Base-by-base conservation (phyloP, 2,329 filamentous ascomycete species). In the Neoascochyta sp. region DNA sequence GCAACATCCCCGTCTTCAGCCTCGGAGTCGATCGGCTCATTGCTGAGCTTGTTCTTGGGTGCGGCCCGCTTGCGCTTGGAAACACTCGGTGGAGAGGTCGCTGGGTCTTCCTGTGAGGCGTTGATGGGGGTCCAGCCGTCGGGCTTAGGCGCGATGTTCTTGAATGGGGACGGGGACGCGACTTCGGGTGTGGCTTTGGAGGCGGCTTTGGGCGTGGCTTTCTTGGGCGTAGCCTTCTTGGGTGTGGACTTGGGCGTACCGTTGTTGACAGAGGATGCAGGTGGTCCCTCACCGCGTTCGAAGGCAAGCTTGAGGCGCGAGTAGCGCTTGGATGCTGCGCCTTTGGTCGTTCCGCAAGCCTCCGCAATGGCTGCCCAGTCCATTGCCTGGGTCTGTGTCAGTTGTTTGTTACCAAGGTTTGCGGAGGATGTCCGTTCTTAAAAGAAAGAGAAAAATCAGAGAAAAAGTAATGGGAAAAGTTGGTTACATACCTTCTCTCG, bases 251-350 rank as follows among this genome's bases (percentile, higher is more conserved):
- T 40, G 8, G 39, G 14, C 7, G 33, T 32, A 15, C 24, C 27
- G 3, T 23, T 22, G 10, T 14, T 22, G 9, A 21, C 11, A 7
- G 34, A 19, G 1, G 40, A 24, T 3, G 23, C 11, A 3, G 45
- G 41, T 9, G 29, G 22, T 3, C 28, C 35, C 1, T 30, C 43
- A 4, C 44, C 48, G 2, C 36, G 35, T 23, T 61, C 54, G 12
- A 54, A 53, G 1, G 48, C 45, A 14, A 47, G 32, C 34, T 61
- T 63, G 32, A 62, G 48, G 9, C 59, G 51, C 0, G 45, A 48
- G 21, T 52, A 62, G 9, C 57, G 57, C 47, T 62, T 62, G 0
- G 45, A 41, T 3, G 53, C 55, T 0, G 59, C 55, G 11, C 52
- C 57, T 3, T 45, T n/a, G 3, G 50, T 63, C 11, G 52, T 58